Conservation (phyloP, 2,329 filamentous ascomycete species). For the Sporothrix dimorphospora region DNA sequence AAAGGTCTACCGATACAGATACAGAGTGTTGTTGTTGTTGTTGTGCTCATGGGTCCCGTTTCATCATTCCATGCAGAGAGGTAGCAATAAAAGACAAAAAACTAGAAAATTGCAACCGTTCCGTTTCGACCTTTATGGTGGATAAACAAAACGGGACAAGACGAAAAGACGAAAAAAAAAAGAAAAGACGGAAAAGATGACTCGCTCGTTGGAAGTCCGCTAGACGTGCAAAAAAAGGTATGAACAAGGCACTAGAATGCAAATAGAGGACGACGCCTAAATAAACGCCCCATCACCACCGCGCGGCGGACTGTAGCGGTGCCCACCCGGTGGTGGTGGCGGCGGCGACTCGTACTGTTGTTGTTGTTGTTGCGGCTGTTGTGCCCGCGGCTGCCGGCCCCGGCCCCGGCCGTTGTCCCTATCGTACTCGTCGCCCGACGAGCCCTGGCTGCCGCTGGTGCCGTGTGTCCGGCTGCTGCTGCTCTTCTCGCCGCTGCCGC, state of each 20-base stretch:
- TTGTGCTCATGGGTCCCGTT: background rate
- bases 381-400: no score
- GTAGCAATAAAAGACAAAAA: background rate
- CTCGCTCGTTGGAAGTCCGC: background rate
- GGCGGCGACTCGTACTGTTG: slow-evolving; percentile 25
- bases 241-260: background rate
- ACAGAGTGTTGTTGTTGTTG: background rate
- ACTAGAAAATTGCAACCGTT: background rate
- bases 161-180: background rate
- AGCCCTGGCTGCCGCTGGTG: background rate
- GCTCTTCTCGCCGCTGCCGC: background rate
- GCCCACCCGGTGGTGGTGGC: slow-evolving; percentile 31
- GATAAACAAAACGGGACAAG: background rate
- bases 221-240: background rate
- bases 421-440: background rate
- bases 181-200: background rate
- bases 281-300: slow-evolving; percentile 37
- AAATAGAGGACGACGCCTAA: slow-evolving; percentile 23
- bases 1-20: background rate
- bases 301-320: slow-evolving; percentile 32
- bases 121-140: no score
- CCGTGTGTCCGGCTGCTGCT: background rate
- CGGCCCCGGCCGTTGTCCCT: background rate
- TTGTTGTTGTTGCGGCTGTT: background rate
- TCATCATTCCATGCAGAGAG: slow-evolving; percentile 1